Percentiles rank a stretch among this genome's conserved stretches.
phyloP scores from a whole-genome alignment of 257 asterid genomes.

The Scutellaria baicalensis region DNA sequence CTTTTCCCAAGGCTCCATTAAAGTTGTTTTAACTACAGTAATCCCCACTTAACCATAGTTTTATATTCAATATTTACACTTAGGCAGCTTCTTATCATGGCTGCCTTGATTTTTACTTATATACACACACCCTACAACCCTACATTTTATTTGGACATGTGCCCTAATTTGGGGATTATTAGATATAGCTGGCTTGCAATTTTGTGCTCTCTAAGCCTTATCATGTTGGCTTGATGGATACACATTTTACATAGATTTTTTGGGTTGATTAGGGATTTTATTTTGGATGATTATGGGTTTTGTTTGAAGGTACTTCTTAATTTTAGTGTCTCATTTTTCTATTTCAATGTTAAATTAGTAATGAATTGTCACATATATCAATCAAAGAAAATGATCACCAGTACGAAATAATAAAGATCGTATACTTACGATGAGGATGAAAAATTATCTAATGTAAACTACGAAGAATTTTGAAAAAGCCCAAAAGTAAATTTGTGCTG shows the following conservation, averaged over 20 bases:
- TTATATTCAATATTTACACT: not conserved
- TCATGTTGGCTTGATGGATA: not conserved
- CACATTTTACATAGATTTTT: not conserved
- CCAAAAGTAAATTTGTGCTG: too few species aligned
- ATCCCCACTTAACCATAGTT: conserved; percentile 15
- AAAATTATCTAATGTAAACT: too few species aligned
- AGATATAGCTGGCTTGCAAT: not conserved
- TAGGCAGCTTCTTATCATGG: not conserved
- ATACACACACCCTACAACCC: not conserved
- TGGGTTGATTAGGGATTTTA: not conserved
- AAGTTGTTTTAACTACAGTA: conserved; percentile 13
- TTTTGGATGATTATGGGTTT: too few species aligned
- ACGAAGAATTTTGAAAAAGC: too few species aligned
- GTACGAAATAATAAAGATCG: too few species aligned
- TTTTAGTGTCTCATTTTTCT: too few species aligned
- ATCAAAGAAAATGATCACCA: too few species aligned
- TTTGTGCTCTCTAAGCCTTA: not conserved
- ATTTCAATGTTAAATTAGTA: too few species aligned
- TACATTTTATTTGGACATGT: conserved; percentile 7
- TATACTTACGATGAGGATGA: too few species aligned
- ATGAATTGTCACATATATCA: too few species aligned
- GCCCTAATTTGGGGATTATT: conserved; percentile 16
- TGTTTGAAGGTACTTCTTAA: not conserved
- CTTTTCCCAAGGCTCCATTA: conserved; percentile 5
- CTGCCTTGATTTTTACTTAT: not conserved